Base-by-base conservation (phyloP, 352 stramenopile genomes). In the Phytophthora kernoviae region DNA sequence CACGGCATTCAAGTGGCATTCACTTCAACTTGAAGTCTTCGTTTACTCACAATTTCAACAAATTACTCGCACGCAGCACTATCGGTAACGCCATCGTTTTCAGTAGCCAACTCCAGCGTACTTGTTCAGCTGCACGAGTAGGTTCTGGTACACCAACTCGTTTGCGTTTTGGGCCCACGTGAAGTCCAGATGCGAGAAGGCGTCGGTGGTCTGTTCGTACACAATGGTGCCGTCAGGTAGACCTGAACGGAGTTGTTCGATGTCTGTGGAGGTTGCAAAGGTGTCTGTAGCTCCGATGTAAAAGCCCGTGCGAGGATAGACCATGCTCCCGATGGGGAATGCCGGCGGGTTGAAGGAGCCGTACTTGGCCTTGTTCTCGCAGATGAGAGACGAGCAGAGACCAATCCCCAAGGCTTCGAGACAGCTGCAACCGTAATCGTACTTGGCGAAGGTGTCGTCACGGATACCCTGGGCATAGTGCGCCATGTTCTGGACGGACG, bases 391-490 rank as follows among this genome's bases (percentile, higher is more conserved):
- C 6, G 74, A 71, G 27, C 73, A 87, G n/a, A 81, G n/a, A 14
- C 51, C 40, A 27, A 81, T 60, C 3, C 68, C 68, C 18, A 86
- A 57, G 5, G 61, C 39, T 32, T 50, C 18, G 5, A 70, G 55
- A 57, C 77, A 84, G 33, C 50, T 56, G 48, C 77, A 87, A 36
- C 77, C 75, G 45, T 83, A 87, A 67, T 87, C 75, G 53, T 76
- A 87, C n/a, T 53, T 62, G 8, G 59, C 58, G 44, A 81, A 87
- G 15, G 70, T 81, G 34, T 84, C 52, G 60, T 73, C 70, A 27
- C 77, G 77, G 26, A 87, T 85, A 24, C 62, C 56, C 49, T 87
- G 77, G 1, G 73, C 77, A 27, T 68, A 87, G 53, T 87, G 75
- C 0, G 62, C 77, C 50, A 87, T 65, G 64, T 83, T 84, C 64